These are phyloP conservation scores for Mycena sp. DNA, from an alignment of 1,284 basidiomycete genomes.

Conservation along the genomic window DNA sequence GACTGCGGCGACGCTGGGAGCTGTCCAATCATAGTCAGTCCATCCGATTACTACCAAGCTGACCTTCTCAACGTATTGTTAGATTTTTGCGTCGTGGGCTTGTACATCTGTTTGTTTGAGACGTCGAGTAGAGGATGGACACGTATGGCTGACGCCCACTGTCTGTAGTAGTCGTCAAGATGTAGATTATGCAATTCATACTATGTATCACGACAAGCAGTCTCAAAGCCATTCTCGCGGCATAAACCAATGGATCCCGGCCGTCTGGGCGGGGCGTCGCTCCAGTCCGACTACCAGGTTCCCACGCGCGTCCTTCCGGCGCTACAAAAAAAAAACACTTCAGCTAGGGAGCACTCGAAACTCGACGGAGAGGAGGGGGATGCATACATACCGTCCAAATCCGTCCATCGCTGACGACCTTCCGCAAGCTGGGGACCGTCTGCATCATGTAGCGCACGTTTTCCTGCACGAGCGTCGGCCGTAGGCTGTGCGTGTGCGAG, in stretches of 20 bases:
- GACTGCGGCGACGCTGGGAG: conserved; percentile 21
- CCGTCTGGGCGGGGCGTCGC: neutral
- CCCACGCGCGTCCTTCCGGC: neutral
- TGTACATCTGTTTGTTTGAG: too few species aligned
- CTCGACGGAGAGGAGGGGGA: too few species aligned
- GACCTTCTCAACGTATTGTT: too few species aligned
- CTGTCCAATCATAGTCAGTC: conserved; percentile 10
- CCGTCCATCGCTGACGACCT: conserved; percentile 61
- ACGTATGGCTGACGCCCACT: too few species aligned
- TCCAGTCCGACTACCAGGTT: neutral
- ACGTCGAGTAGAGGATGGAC: too few species aligned
- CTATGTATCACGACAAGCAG: too few species aligned
- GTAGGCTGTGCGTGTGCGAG: conserved; percentile 55
- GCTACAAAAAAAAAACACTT: too few species aligned
- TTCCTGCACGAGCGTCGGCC: conserved; percentile 50
- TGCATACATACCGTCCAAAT: conserved; percentile 70
- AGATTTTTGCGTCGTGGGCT: too few species aligned
- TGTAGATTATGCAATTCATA: too few species aligned
- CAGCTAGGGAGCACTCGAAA: too few species aligned
- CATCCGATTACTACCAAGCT: too few species aligned
- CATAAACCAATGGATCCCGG: neutral
- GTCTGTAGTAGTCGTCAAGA: neutral
- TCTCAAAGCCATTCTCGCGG: neutral
- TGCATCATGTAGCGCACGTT: conserved; percentile 56
- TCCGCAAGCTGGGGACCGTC: conserved; percentile 50